A percentile compares a stretch with the other conserved stretches of the same genome.
phyloP scores from a whole-genome alignment of 768 basidiomycete species.

The Russula emetica region DNA sequence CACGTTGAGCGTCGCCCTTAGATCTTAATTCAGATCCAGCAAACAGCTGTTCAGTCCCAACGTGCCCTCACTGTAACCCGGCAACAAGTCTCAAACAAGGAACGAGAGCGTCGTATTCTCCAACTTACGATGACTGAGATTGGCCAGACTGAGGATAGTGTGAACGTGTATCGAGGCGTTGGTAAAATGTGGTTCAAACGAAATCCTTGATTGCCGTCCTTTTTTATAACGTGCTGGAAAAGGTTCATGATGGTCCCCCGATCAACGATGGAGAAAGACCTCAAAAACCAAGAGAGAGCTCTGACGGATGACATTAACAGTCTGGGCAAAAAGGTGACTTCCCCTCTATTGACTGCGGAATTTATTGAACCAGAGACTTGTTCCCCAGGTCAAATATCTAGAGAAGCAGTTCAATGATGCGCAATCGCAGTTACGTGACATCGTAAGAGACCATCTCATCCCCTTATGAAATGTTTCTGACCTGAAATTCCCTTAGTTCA shows the following conservation, averaged over 20 bases:
- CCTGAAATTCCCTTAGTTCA: slow-evolving; percentile 42
- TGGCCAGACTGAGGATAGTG: slow-evolving; percentile 58
- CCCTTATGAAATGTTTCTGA: not conserved
- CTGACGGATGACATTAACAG: slow-evolving; percentile 77
- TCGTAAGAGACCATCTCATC: slow-evolving; percentile 41
- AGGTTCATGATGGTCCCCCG: slow-evolving; percentile 93
- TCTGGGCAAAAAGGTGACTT: slow-evolving; percentile 76
- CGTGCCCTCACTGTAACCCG: slow-evolving; percentile 64
- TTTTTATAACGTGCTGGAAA: slow-evolving; percentile 14
- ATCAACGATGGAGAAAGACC: slow-evolving; percentile 67
- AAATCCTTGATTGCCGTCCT: not conserved
- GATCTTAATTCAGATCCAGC: slow-evolving; percentile 92
- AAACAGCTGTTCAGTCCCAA: slow-evolving; percentile 83
- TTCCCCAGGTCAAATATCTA: slow-evolving; percentile 71
- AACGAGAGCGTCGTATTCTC: slow-evolving; percentile 83
- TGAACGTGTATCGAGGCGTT: slow-evolving; percentile 89
- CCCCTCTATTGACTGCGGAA: not conserved
- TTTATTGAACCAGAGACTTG: not conserved
- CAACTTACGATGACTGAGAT: slow-evolving; percentile 88
- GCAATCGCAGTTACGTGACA: slow-evolving; percentile 79
- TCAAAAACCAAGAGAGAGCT: slow-evolving; percentile 76
- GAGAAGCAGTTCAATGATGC: slow-evolving; percentile 94
- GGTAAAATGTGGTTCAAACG: slow-evolving; percentile 73
- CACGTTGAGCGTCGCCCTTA: slow-evolving; percentile 35
- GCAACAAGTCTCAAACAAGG: slow-evolving; percentile 76